A percentile compares a stretch with the other conserved stretches of the same genome.
These are phyloP conservation scores for Holtermannia corniformis DNA, from an alignment of 768 basidiomycete species.

Conservation along the genomic window DNA sequence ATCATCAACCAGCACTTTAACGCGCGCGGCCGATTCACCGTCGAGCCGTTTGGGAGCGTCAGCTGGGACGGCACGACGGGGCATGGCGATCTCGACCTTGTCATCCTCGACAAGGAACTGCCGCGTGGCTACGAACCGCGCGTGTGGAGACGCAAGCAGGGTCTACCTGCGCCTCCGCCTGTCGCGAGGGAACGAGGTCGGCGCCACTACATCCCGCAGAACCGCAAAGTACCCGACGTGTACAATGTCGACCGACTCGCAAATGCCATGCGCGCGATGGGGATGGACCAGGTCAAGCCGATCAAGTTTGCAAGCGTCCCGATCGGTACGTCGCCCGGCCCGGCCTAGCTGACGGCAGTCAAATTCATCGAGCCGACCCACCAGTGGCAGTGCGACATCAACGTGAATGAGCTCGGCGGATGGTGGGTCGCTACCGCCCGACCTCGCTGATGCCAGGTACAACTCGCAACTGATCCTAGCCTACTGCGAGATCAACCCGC, in stretches of 20 bases:
- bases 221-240: conserved; percentile 2
- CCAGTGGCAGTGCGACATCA: conserved; percentile 26
- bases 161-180: conserved; percentile 11
- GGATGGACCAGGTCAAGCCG: conserved; percentile 15
- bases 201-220: neutral
- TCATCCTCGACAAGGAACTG: conserved; percentile 23
- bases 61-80: conserved; percentile 41
- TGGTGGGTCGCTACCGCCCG: conserved; percentile 17
- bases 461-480: conserved; percentile 34
- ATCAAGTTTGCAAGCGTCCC: conserved; percentile 30
- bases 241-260: conserved; percentile 14
- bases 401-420: conserved; percentile 38
- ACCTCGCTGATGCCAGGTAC: conserved; percentile 12
- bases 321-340: conserved; percentile 35
- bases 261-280: neutral
- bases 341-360: conserved; percentile 1
- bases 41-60: conserved; percentile 40
- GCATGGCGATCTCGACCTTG: conserved; percentile 36
- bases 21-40: conserved; percentile 16
- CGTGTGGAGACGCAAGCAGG: conserved; percentile 2
- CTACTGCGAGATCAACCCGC: conserved; percentile 33
- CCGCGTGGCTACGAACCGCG: conserved; percentile 23
- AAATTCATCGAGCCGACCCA: conserved; percentile 12
- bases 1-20: conserved; percentile 16
- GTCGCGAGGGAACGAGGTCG: neutral